These are phyloP conservation scores for Acmispon strigosus DNA, from an alignment of 306 rosid species.

Conservation along the genomic window DNA sequence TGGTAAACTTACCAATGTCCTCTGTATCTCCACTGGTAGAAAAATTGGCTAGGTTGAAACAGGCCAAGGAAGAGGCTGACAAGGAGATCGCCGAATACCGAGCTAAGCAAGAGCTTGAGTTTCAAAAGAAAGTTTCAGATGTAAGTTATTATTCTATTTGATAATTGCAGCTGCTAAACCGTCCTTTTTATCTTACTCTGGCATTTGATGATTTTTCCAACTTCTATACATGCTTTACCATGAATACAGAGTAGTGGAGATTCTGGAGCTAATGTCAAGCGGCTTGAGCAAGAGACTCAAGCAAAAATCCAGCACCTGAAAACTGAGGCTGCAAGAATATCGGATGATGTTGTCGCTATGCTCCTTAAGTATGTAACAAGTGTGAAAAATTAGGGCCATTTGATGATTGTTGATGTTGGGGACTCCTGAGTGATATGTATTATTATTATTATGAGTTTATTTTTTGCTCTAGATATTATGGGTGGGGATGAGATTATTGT, in stretches of 20 bases:
- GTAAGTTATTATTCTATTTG: conserved; percentile 30
- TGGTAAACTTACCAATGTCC: conserved; percentile 11
- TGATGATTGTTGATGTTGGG: conserved; percentile 16
- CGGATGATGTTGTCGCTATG: conserved; percentile 66
- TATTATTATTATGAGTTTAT: conserved; percentile 10
- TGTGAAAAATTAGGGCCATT: conserved; percentile 53
- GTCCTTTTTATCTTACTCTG: background rate
- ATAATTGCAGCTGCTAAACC: background rate
- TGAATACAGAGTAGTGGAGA: conserved; percentile 77
- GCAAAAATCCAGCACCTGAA: conserved; percentile 60
- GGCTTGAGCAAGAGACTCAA: conserved; percentile 77
- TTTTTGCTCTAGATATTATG: conserved; percentile 27
- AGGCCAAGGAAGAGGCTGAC: conserved; percentile 93
- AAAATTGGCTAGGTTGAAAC: conserved; percentile 85
- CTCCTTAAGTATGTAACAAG: conserved; percentile 69
- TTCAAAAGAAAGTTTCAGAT: conserved; percentile 73
- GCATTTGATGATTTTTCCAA: background rate
- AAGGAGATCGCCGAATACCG: conserved; percentile 78
- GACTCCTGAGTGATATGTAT: conserved; percentile 21
- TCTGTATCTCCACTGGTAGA: conserved; percentile 35
- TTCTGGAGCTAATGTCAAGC: conserved; percentile 94
- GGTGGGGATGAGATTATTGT: conserved; percentile 21
- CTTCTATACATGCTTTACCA: background rate
- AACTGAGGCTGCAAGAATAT: conserved; percentile 58
- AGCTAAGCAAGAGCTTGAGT: conserved; percentile 68